Percentiles rank a stretch among this genome's conserved stretches.
These are phyloP conservation scores for Lathyrus oleraceus DNA, from an alignment of 306 rosid genomes.

Conservation along the genomic window DNA sequence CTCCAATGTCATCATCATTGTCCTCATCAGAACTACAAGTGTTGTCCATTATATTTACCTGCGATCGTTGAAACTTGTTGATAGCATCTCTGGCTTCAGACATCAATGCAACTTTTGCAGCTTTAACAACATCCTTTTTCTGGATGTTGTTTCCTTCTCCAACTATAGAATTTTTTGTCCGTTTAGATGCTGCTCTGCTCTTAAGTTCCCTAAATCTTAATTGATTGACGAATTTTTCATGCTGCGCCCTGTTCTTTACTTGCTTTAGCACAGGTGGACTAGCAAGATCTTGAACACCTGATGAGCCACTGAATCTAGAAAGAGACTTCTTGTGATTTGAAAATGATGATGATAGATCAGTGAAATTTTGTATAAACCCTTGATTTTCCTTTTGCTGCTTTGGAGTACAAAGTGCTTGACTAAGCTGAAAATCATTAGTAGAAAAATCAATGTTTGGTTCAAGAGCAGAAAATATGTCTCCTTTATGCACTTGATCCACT, in stretches of 20 bases:
- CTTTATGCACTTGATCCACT: constrained; percentile 47
- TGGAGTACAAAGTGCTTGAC: constrained; percentile 54
- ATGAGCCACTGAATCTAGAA: constrained; percentile 54
- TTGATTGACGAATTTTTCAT: constrained; percentile 82
- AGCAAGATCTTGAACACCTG: constrained; percentile 39
- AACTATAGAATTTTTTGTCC: constrained; percentile 5
- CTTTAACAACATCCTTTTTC: constrained; percentile 48
- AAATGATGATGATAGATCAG: constrained; percentile 51
- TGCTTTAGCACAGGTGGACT: constrained; percentile 83
- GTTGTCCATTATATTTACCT: constrained; percentile 30
- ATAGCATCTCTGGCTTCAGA: constrained; percentile 81
- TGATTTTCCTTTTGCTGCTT: constrained; percentile 45
- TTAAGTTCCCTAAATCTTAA: constrained; percentile 65
- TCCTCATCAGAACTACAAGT: constrained; percentile 45
- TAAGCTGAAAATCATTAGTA: constrained; percentile 39
- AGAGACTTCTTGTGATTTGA: constrained; percentile 51
- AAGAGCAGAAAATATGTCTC: constrained; percentile 77
- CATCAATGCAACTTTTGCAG: constrained; percentile 67
- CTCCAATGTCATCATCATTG: constrained; percentile 38
- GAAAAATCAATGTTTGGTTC: constrained; percentile 60
- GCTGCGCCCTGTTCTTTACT: constrained; percentile 65
- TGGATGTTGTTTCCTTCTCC: constrained; percentile 39
- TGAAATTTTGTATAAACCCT: constrained; percentile 41
- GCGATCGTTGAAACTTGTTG: constrained; percentile 49
- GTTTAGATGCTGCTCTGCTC: constrained; percentile 52